phyloP scores from a whole-genome alignment of 768 basidiomycete species.

The Candolleomyces aberdarensis region DNA sequence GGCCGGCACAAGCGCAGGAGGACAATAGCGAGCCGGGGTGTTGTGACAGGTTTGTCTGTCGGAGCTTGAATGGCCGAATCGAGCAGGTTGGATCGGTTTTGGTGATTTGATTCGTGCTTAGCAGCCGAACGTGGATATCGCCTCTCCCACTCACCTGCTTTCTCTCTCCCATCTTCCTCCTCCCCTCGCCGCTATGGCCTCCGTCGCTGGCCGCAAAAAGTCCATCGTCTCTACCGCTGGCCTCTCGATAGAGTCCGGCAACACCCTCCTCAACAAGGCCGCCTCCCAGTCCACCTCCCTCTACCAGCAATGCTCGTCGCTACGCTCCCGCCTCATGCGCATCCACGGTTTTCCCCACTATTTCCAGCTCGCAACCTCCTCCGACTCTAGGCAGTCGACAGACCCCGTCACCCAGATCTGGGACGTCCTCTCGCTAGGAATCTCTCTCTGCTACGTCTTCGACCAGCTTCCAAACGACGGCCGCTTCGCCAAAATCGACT shows the following conservation, averaged over 20 bases:
- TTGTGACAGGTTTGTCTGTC: not conserved
- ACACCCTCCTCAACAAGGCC: constrained; percentile 87
- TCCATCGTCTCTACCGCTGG: constrained; percentile 64
- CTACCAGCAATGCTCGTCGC: constrained; percentile 86
- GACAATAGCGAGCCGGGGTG: not conserved
- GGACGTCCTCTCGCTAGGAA: constrained; percentile 90
- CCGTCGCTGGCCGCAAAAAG: constrained; percentile 73
- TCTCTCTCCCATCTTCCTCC: not conserved
- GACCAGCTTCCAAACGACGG: constrained; percentile 77
- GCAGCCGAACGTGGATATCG: not conserved
- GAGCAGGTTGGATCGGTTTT: not conserved
- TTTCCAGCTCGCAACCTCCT: constrained; percentile 56
- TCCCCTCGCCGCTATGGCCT: constrained; percentile 34
- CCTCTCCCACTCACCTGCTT: not conserved
- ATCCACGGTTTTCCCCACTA: constrained; percentile 71
- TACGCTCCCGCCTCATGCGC: constrained; percentile 74
- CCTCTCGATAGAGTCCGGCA: constrained; percentile 73
- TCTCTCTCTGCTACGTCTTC: constrained; percentile 93
- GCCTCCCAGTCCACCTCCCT: constrained; percentile 86
- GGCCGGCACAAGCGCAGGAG: not conserved
- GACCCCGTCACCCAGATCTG: constrained; percentile 95
- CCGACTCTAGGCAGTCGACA: constrained; percentile 69
- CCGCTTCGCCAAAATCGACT: constrained; percentile 55
- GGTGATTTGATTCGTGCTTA: not conserved
- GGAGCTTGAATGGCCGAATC: not conserved